These are phyloP conservation scores for Mimosa bimucronata DNA, from an alignment of 306 rosid species.

Conservation along the genomic window DNA sequence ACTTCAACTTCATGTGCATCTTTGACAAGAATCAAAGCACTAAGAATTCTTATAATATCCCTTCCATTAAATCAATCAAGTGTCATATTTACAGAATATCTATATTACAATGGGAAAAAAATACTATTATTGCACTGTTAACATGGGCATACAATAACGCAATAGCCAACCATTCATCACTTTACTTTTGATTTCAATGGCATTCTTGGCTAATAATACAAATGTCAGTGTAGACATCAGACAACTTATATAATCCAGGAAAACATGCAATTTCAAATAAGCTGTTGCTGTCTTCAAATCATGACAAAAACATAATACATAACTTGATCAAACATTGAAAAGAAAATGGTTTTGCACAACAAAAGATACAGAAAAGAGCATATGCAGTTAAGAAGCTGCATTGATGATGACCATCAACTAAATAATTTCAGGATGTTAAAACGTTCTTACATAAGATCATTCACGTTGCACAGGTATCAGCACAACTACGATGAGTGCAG, in stretches of 20 bases:
- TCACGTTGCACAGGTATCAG: neutral
- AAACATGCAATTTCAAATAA: neutral
- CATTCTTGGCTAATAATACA: neutral
- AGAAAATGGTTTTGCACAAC: neutral
- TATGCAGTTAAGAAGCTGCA: constrained; percentile 4
- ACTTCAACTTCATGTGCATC: neutral
- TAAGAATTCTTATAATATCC: neutral
- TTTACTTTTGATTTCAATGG: neutral
- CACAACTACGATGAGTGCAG: neutral
- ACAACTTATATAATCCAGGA: neutral
- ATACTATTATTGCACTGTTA: neutral
- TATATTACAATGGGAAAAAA: neutral
- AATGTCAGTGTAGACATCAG: neutral
- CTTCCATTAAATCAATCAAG: constrained; percentile 1
- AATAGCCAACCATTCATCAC: neutral
- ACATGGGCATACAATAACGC: neutral
- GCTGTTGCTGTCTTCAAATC: constrained; percentile 13
- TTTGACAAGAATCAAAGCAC: neutral
- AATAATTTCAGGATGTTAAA: neutral
- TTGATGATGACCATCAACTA: constrained; percentile 22
- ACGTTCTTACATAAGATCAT: neutral
- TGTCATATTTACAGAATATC: neutral
- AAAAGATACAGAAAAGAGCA: neutral
- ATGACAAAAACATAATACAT: neutral
- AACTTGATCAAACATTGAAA: constrained; percentile 12